phyloP scores from a whole-genome alignment of 805 yeast genomes.

The Monosporozyma yasuniensis region DNA sequence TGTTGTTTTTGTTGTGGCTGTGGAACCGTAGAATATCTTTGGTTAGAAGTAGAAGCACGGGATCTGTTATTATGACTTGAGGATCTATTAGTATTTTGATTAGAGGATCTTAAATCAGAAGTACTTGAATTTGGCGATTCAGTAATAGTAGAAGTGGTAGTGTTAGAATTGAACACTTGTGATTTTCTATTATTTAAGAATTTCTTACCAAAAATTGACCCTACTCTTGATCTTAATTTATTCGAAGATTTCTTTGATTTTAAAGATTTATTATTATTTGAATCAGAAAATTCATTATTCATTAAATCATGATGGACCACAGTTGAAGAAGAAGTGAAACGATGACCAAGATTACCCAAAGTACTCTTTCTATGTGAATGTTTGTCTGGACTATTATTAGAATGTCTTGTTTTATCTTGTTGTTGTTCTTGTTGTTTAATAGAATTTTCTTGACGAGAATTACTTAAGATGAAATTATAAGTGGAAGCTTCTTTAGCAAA shows the following conservation, averaged over 20 bases:
- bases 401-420: background rate
- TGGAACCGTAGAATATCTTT: background rate
- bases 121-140: conserved; percentile 4
- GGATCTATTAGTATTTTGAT: too few species aligned
- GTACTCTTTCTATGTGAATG: conserved; percentile 21
- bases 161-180: conserved; percentile 4
- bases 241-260: conserved; percentile 28
- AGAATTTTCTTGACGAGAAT: background rate
- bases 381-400: background rate
- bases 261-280: conserved; percentile 24
- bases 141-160: conserved; percentile 4
- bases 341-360: conserved; percentile 19
- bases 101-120: background rate
- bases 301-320: conserved; percentile 26
- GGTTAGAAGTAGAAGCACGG: background rate
- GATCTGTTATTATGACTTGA: background rate
- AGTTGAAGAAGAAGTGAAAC: conserved; percentile 25
- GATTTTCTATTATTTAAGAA: conserved; percentile 34
- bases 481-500: conserved; percentile 38
- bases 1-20: background rate
- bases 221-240: conserved; percentile 58
- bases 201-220: conserved; percentile 58
- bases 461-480: conserved; percentile 16
- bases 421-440: background rate
- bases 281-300: conserved; percentile 26